Evolutionary conservation across 768 basidiomycete species (phyloP), one percentile per base, ranked within the genome.

Genomic region (Lenzites betulinus): DNA sequence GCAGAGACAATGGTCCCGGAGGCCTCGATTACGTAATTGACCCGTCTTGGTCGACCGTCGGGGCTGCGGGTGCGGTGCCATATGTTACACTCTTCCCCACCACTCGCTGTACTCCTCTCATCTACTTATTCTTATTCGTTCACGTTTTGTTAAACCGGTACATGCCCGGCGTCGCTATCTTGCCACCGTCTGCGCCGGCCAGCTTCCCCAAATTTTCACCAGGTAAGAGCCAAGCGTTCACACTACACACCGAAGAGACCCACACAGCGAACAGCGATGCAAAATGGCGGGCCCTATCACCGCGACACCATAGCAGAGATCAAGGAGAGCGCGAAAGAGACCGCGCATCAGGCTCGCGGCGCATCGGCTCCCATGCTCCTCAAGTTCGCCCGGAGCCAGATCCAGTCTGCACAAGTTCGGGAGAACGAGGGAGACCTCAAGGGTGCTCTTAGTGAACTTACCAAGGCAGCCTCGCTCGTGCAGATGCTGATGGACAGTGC

Each of bases 371-470:
- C 83, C 28, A 75, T 81, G 9, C 80, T 92, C 65, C 83, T 93
- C 72, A 81, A 77, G 69, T 73, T 79, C 22, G 90, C 91, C 23
- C 81, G 84, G 50, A 75, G 73, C 15, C 88, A 89, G 72, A 78
- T 83, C 47, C 71, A 76, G 26, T 68, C 67, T 8, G 91, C 84
- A 7, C 83, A 78, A 60, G 76, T 78, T 8, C 66, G 72, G 62
- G 89, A 91, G 67, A 72, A 69, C 43, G 76, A 76, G 41, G 87
- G 87, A 1, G 85, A 92, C 66, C 74, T 90, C 54, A 81, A 79
- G 71, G 79, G 75, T 20, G 88, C 89, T 2, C 78, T 89, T 30
- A 77, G 77, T 39, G 80, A 83, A 22, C 83, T 84, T 64, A 81
- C 85, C 28, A 85, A 80, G 70, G 83, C 88, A 8, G 89, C 83